Percentiles rank a stretch among this genome's conserved stretches.
These are phyloP conservation scores for Heterobasidion irregulare DNA, from an alignment of 1,284 basidiomycete species.

Conservation along the genomic window DNA sequence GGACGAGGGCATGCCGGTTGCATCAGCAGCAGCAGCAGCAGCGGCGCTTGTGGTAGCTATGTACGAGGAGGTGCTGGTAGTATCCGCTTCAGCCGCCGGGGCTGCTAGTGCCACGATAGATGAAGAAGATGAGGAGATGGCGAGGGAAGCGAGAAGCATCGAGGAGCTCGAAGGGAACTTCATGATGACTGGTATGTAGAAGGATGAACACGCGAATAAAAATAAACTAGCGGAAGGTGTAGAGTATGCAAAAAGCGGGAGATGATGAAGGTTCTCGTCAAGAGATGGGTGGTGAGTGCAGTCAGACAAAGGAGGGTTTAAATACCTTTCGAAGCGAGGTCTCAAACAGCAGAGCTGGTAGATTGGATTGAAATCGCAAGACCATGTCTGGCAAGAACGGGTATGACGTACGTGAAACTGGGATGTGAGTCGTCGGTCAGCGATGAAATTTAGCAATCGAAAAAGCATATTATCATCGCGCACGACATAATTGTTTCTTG, in stretches of 20 bases:
- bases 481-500: too few relatives aligned
- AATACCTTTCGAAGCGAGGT: not conserved
- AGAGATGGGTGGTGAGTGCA: not conserved
- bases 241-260: conserved; percentile 13
- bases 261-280: not conserved
- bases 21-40: too few relatives aligned
- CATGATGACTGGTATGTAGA: conserved; percentile 24
- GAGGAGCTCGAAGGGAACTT: conserved; percentile 27
- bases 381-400: not conserved
- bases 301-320: not conserved
- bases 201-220: conserved; percentile 14
- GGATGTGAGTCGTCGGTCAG: too few relatives aligned
- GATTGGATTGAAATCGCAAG: not conserved
- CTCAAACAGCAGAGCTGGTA: not conserved
- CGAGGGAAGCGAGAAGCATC: conserved; percentile 27
- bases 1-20: conserved; percentile 1
- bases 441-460: too few relatives aligned
- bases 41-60: conserved; percentile 1
- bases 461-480: too few relatives aligned
- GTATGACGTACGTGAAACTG: not conserved
- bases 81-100: conserved; percentile 14
- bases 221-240: conserved; percentile 10
- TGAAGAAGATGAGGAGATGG: conserved; percentile 22
- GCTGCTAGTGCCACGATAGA: conserved; percentile 17
- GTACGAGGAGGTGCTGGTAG: conserved; percentile 8